phyloP scores from a whole-genome alignment of 1,139 yeast genomes.

The Saccharomyces hybrid region DNA sequence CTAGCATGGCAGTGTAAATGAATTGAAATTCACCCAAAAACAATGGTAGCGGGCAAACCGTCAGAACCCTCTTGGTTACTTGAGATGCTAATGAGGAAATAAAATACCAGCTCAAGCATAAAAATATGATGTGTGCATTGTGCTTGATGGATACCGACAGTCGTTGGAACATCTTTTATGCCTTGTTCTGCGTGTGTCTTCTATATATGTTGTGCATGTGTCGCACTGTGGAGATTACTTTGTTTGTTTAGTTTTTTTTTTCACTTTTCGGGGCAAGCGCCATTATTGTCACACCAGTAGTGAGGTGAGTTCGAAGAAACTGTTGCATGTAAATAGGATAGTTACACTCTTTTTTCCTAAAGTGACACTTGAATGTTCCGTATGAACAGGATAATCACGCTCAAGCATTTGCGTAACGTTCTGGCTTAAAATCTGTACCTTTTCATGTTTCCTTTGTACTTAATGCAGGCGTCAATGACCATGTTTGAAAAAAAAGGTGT shows the following conservation, averaged over 20 bases:
- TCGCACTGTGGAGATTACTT: background rate
- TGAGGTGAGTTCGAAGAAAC: background rate
- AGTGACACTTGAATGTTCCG: too few relatives aligned
- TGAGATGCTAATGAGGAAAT: slow-evolving; percentile 78
- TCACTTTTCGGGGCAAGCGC: background rate
- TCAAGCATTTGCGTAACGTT: background rate
- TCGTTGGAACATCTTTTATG: background rate
- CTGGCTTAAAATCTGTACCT: too few relatives aligned
- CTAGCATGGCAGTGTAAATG: slow-evolving; percentile 48
- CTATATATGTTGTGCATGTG: background rate
- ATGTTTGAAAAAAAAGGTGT: background rate
- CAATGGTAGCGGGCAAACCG: slow-evolving; percentile 66
- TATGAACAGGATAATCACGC: too few relatives aligned
- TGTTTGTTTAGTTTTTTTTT: background rate
- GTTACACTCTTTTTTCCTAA: background rate
- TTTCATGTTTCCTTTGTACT: background rate
- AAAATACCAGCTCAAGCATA: slow-evolving; percentile 76
- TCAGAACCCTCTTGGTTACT: slow-evolving; percentile 70
- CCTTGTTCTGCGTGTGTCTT: background rate
- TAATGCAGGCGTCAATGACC: too few relatives aligned
- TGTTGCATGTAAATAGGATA: too few relatives aligned
- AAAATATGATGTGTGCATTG: slow-evolving; percentile 34
- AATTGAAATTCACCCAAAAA: slow-evolving; percentile 87
- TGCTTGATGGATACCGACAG: slow-evolving; percentile 7
- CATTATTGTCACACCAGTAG: background rate